Conservation (phyloP, 306 rosid genomes). For the Cercis canadensis region DNA sequence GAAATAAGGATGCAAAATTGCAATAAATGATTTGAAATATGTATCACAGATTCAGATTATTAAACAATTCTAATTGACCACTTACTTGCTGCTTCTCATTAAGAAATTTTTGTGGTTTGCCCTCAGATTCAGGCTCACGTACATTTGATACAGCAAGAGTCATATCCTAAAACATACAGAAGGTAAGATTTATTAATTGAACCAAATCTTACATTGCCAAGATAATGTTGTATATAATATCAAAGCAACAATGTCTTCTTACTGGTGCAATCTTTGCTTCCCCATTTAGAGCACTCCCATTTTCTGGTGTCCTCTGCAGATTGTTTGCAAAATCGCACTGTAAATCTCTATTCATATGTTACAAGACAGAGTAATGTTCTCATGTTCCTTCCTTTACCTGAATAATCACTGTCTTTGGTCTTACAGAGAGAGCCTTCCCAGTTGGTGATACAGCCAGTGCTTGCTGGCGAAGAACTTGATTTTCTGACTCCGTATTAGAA, state of each 20-base stretch:
- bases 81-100: slow-evolving; percentile 98
- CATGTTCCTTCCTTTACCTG: slow-evolving; percentile 63
- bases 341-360: slow-evolving; percentile 29
- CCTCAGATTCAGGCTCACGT: slow-evolving; percentile 98
- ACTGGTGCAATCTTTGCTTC: slow-evolving; percentile 70
- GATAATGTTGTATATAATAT: slow-evolving; percentile 21
- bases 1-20: slow-evolving; percentile 26
- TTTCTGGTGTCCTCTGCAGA: slow-evolving; percentile 93
- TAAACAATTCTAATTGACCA: too few relatives aligned
- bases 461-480: slow-evolving; percentile 99
- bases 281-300: slow-evolving; percentile 81
- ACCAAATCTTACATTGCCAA: slow-evolving; percentile 9
- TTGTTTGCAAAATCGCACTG: slow-evolving; percentile 41
- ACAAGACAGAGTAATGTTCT: slow-evolving; percentile 29
- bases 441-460: slow-evolving; percentile 96
- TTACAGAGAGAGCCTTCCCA: slow-evolving; percentile 73
- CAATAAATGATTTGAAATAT: slow-evolving; percentile 22
- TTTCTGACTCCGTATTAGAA: slow-evolving; percentile 96
- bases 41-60: too few relatives aligned
- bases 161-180: slow-evolving; percentile 66
- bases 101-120: slow-evolving; percentile 95
- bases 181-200: slow-evolving; percentile 29
- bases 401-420: slow-evolving; percentile 82
- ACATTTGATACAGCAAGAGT: slow-evolving; percentile 74
- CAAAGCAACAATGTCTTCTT: slow-evolving; percentile 45